A percentile compares a stretch with the other conserved stretches of the same genome.
Evolutionary conservation across 805 yeast genomes (phyloP).

Genomic region (Naumovozyma castellii): DNA sequence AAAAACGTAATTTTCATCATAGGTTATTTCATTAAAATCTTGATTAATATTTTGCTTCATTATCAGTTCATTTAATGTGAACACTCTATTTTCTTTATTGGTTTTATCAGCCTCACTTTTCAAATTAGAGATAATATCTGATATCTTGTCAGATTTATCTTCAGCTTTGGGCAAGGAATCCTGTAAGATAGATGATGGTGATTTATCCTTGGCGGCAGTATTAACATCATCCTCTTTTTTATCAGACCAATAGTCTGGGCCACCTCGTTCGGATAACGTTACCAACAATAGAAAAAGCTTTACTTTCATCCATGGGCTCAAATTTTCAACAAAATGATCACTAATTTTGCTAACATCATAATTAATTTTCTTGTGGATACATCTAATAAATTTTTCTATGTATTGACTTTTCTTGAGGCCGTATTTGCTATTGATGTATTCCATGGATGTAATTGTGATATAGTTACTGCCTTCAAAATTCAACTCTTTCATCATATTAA

Average conservation of each 20-base stretch:
- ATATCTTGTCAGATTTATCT: neutral
- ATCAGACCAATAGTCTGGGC: constrained; percentile 30
- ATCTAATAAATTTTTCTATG: constrained; percentile 23
- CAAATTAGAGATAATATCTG: neutral
- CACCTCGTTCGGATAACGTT: constrained; percentile 28
- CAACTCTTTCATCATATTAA: constrained; percentile 19
- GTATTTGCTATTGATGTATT: constrained; percentile 26
- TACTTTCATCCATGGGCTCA: constrained; percentile 25
- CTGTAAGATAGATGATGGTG: neutral
- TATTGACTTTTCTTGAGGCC: constrained; percentile 25
- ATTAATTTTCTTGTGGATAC: constrained; percentile 26
- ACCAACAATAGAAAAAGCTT: constrained; percentile 25
- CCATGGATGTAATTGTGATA: constrained; percentile 24
- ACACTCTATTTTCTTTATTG: neutral
- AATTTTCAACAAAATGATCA: constrained; percentile 15
- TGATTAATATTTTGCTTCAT: constrained; percentile 29
- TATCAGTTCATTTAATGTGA: constrained; percentile 26
- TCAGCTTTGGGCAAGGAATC: neutral
- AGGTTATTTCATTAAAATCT: constrained; percentile 24
- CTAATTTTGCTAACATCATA: constrained; percentile 21
- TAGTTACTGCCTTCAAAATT: constrained; percentile 22
- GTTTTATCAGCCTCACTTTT: neutral
- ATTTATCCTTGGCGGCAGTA: neutral
- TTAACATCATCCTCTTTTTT: constrained; percentile 11
- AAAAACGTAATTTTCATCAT: constrained; percentile 29